Percentiles rank a stretch among this genome's conserved stretches.
These are phyloP conservation scores for Lagerstroemia speciosa DNA, from an alignment of 345 rosid species.

Conservation along the genomic window DNA sequence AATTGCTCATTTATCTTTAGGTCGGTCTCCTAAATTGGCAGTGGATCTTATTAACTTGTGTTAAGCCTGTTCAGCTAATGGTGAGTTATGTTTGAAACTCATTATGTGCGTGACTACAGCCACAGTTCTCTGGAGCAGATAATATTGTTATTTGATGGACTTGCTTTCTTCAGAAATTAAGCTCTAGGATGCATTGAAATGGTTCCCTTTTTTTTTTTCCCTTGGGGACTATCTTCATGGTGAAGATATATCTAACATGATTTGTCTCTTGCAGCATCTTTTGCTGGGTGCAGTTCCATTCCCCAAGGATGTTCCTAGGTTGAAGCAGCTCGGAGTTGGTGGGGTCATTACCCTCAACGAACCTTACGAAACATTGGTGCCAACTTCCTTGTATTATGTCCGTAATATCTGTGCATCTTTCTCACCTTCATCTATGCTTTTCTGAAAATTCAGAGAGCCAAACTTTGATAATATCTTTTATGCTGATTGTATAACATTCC, in stretches of 20 bases:
- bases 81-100: too few species aligned
- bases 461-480: background rate
- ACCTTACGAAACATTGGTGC: slow-evolving; percentile 72
- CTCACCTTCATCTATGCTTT: background rate
- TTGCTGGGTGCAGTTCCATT: slow-evolving; percentile 87
- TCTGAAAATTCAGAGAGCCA: background rate
- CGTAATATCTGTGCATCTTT: slow-evolving; percentile 11
- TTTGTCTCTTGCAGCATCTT: slow-evolving; percentile 34
- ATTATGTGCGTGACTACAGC: too few species aligned
- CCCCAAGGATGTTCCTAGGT: slow-evolving; percentile 62
- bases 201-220: too few species aligned
- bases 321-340: slow-evolving; percentile 68
- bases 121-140: too few species aligned
- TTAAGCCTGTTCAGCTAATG: too few species aligned
- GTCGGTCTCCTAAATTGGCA: too few species aligned
- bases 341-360: slow-evolving; percentile 84
- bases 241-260: background rate
- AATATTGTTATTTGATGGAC: too few species aligned
- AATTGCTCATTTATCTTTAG: too few species aligned
- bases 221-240: too few species aligned
- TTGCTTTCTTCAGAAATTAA: too few species aligned
- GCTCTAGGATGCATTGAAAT: too few species aligned
- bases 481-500: background rate
- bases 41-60: too few species aligned
- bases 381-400: slow-evolving; percentile 61